Evolutionary conservation across 768 basidiomycete species (phyloP).

Genomic region (Tulasnella sp.): DNA sequence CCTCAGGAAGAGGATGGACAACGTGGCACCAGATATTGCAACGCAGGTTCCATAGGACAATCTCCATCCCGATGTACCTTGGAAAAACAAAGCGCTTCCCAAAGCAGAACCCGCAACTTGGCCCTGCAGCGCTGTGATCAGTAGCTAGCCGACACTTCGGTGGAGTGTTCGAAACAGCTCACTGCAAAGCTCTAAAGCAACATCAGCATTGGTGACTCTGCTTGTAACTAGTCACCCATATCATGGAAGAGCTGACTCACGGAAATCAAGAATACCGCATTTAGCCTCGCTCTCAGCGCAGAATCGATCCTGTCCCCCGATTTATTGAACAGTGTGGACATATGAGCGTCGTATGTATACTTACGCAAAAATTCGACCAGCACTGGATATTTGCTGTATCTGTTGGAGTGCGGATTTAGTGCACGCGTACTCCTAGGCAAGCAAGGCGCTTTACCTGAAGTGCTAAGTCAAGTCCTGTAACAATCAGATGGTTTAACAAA

Average conservation of each 20-base stretch:
- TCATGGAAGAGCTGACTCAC: constrained; percentile 40
- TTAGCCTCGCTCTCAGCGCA: constrained; percentile 63
- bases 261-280: constrained; percentile 69
- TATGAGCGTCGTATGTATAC: too few species aligned
- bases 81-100: constrained; percentile 65
- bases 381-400: constrained; percentile 10
- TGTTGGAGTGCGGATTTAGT: not conserved
- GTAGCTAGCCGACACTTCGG: not conserved
- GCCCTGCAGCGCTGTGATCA: constrained; percentile 62
- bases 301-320: constrained; percentile 36
- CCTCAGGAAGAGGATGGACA: constrained; percentile 57
- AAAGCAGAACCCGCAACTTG: constrained; percentile 80
- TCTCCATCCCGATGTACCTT: constrained; percentile 61
- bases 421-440: not conserved
- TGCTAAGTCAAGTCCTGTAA: not conserved
- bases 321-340: not conserved
- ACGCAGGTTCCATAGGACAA: constrained; percentile 59
- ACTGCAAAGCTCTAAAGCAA: constrained; percentile 26
- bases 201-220: not conserved
- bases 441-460: not conserved
- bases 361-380: constrained; percentile 20
- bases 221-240: not conserved
- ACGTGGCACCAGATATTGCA: constrained; percentile 54
- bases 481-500: not conserved
- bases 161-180: not conserved